Conservation (phyloP, 2,329 filamentous ascomycete species). For the Diplodia intermedia region DNA sequence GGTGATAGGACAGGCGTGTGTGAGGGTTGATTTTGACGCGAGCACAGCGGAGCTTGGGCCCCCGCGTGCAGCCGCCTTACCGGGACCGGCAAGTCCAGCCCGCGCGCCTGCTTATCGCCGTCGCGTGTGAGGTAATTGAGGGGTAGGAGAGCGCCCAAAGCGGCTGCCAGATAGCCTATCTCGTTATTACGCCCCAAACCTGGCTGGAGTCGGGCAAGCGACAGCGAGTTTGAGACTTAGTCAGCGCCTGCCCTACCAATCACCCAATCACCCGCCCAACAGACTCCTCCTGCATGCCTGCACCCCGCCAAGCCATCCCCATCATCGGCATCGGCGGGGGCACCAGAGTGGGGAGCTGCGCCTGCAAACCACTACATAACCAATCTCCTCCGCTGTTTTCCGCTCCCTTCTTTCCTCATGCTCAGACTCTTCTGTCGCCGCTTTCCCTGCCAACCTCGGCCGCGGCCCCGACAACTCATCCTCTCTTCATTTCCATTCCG, state of each 20-base stretch:
- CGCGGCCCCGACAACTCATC: neutral
- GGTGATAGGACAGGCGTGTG: conserved; percentile 11
- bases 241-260: neutral
- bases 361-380: conserved; percentile 26
- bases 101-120: conserved; percentile 18
- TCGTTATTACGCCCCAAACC: neutral
- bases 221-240: neutral
- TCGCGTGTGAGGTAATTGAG: conserved; percentile 7
- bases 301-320: conserved; percentile 26
- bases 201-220: neutral
- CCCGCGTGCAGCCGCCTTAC: conserved; percentile 5
- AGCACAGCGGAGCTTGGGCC: conserved; percentile 21
- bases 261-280: neutral
- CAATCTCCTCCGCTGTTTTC: conserved; percentile 27
- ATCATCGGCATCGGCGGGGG: conserved; percentile 40
- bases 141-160: neutral
- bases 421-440: conserved; percentile 20
- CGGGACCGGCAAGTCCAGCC: conserved; percentile 13
- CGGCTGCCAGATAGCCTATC: conserved; percentile 6
- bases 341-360: conserved; percentile 32
- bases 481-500: conserved; percentile 2
- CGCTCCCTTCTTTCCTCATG: conserved; percentile 37
- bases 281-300: conserved; percentile 4
- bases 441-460: neutral
- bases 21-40: conserved; percentile 29